These are phyloP conservation scores for Rhynchosporium secalis DNA, from an alignment of 2,329 filamentous ascomycete species.

Conservation along the genomic window DNA sequence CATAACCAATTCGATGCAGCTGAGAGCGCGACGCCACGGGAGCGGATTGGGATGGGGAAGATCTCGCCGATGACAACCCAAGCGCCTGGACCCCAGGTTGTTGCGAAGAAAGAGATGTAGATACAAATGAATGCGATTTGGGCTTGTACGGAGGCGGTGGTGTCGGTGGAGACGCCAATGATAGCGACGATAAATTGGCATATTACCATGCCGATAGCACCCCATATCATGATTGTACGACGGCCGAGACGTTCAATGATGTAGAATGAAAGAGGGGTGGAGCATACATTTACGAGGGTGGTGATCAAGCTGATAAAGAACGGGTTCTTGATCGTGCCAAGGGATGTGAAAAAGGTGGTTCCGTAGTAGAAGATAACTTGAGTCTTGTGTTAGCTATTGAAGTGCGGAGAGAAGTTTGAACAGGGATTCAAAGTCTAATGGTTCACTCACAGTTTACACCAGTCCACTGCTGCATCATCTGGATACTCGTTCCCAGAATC, in stretches of 20 bases:
- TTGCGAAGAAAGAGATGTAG: conserved; percentile 86
- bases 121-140: conserved; percentile 64
- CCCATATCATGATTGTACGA: conserved; percentile 74
- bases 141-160: conserved; percentile 56
- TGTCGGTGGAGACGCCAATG: conserved; percentile 50
- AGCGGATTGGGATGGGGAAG: conserved; percentile 78
- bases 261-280: conserved; percentile 79
- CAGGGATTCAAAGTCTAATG: conserved; percentile 40
- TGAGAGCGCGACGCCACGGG: conserved; percentile 80
- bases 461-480: conserved; percentile 77
- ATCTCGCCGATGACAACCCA: conserved; percentile 87
- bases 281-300: conserved; percentile 70
- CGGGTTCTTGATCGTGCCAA: conserved; percentile 70
- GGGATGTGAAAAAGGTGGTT: conserved; percentile 87
- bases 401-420: no score
- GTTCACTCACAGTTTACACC: conserved; percentile 81
- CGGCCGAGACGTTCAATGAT: conserved; percentile 83
- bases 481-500: conserved; percentile 69
- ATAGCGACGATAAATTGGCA: conserved; percentile 88
- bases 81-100: conserved; percentile 70
- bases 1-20: conserved; percentile 90
- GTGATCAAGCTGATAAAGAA: conserved; percentile 59
- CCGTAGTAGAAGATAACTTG: conserved; percentile 79
- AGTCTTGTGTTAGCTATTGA: no score
- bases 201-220: conserved; percentile 77